These are phyloP conservation scores for Trichosanthes cucumerina DNA, from an alignment of 306 rosid species.

Conservation along the genomic window DNA sequence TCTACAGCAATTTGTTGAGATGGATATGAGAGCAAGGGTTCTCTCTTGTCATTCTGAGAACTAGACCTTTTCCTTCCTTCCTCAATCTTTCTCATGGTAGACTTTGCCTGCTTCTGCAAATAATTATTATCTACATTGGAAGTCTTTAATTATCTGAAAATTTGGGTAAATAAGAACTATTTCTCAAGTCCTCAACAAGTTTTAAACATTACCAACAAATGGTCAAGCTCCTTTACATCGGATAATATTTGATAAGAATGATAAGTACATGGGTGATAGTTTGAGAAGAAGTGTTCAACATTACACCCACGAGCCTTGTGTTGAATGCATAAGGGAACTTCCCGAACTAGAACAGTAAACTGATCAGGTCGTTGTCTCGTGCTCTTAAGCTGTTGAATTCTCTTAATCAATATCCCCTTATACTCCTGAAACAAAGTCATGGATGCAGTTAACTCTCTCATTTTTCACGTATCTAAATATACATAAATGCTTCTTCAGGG, in stretches of 20 bases:
- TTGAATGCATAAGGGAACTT: slow-evolving; percentile 66
- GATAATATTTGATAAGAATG: slow-evolving; percentile 60
- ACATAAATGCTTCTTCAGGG: slow-evolving; percentile 5
- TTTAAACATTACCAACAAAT: slow-evolving; percentile 40
- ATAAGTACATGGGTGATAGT: slow-evolving; percentile 47
- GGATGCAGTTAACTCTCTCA: slow-evolving; percentile 14
- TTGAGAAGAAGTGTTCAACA: slow-evolving; percentile 70
- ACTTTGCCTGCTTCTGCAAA: slow-evolving; percentile 54
- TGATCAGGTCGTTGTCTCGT: slow-evolving; percentile 61
- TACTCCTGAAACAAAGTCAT: slow-evolving; percentile 54
- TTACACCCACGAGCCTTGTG: slow-evolving; percentile 53
- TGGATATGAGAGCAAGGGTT: slow-evolving; percentile 28
- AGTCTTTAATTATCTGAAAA: slow-evolving; percentile 13
- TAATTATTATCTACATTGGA: slow-evolving; percentile 25
- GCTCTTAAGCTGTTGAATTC: slow-evolving; percentile 50
- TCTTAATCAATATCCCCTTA: slow-evolving; percentile 47
- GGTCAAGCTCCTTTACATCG: slow-evolving; percentile 42
- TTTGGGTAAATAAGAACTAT: neutral
- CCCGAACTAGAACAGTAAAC: slow-evolving; percentile 64
- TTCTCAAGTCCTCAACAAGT: neutral
- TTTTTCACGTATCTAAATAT: slow-evolving; percentile 14
- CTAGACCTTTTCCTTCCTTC: slow-evolving; percentile 30
- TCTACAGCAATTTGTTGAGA: slow-evolving; percentile 29
- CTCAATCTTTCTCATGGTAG: slow-evolving; percentile 39
- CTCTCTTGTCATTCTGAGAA: slow-evolving; percentile 22